phyloP scores from a whole-genome alignment of 768 basidiomycete species.

The Pleurotus tuber-regium region DNA sequence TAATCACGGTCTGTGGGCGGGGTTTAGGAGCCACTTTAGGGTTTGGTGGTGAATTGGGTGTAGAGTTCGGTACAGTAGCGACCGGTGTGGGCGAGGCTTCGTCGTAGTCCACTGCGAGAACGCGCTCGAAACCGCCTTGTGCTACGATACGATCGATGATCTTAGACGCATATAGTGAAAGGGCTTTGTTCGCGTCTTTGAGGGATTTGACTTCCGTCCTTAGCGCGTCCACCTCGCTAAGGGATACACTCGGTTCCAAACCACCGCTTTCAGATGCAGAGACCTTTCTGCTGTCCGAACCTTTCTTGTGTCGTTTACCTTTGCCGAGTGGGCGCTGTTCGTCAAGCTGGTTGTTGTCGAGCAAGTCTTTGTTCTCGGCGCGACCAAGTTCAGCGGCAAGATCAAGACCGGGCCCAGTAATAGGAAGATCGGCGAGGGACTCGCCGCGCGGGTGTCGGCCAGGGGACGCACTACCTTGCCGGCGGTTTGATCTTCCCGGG shows the following conservation, averaged over 20 bases:
- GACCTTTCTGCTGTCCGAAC: conserved; percentile 36
- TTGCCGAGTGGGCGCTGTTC: conserved; percentile 42
- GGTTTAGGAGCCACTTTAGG: conserved; percentile 37
- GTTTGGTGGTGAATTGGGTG: conserved; percentile 20
- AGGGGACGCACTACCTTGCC: conserved; percentile 42
- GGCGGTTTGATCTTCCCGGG: conserved; percentile 44
- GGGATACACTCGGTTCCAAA: conserved; percentile 39
- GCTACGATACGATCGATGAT: conserved; percentile 97
- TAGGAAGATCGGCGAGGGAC: conserved; percentile 81
- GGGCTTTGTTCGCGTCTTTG: conserved; percentile 93
- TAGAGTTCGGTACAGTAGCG: conserved; percentile 28
- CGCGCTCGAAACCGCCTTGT: conserved; percentile 95
- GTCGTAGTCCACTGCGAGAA: conserved; percentile 91
- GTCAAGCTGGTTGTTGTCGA: conserved; percentile 53
- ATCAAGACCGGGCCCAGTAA: conserved; percentile 86
- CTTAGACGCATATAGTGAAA: conserved; percentile 94
- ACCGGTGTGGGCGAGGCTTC: conserved; percentile 49
- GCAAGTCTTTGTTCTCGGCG: conserved; percentile 84
- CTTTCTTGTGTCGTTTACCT: conserved; percentile 47
- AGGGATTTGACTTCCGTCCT: conserved; percentile 87
- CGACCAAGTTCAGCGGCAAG: conserved; percentile 90
- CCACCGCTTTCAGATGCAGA: conserved; percentile 32
- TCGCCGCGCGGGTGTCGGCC: conserved; percentile 56
- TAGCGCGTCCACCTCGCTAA: conserved; percentile 70
- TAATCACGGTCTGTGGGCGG: conserved; percentile 62